These are phyloP conservation scores for Heliocybe sulcata DNA, from an alignment of 1,284 basidiomycete genomes.

Conservation along the genomic window DNA sequence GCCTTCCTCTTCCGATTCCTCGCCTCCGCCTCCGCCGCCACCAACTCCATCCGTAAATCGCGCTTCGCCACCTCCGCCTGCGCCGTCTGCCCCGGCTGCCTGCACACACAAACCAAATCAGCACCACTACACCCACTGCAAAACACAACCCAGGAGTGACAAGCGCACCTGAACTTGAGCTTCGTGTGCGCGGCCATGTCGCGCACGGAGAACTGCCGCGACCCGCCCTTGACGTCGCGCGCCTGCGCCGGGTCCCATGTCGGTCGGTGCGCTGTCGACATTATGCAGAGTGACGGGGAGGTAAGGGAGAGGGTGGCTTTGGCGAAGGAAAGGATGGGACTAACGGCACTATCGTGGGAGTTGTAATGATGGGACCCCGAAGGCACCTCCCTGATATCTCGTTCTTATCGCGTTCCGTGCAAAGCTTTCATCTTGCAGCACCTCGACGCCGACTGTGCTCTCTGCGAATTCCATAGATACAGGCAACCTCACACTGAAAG, in stretches of 20 bases:
- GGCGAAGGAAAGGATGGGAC: neutral
- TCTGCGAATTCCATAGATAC: too few relatives aligned
- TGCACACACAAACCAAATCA: neutral
- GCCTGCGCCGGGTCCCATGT: slow-evolving; percentile 88
- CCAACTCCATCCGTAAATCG: slow-evolving; percentile 78
- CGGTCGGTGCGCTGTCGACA: slow-evolving; percentile 85
- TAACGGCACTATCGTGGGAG: too few relatives aligned
- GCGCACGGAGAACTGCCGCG: slow-evolving; percentile 82
- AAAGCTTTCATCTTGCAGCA: too few relatives aligned
- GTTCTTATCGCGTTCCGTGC: too few relatives aligned
- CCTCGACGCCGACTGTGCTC: too few relatives aligned
- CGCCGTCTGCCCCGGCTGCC: slow-evolving; percentile 82
- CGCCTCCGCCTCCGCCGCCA: slow-evolving; percentile 78
- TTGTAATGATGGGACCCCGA: too few relatives aligned
- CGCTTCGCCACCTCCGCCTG: slow-evolving; percentile 65
- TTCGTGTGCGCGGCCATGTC: slow-evolving; percentile 93
- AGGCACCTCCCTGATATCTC: too few relatives aligned
- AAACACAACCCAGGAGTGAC: neutral
- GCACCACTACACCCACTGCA: too few relatives aligned
- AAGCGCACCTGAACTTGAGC: slow-evolving; percentile 81
- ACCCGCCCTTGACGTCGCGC: slow-evolving; percentile 81
- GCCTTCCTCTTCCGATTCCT: slow-evolving; percentile 86
- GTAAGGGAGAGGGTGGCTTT: neutral
- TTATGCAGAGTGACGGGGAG: slow-evolving; percentile 17
- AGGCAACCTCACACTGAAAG: too few relatives aligned